Base-by-base conservation (phyloP, 129 eudicot genomes). In the Flaveria ramosissima region DNA sequence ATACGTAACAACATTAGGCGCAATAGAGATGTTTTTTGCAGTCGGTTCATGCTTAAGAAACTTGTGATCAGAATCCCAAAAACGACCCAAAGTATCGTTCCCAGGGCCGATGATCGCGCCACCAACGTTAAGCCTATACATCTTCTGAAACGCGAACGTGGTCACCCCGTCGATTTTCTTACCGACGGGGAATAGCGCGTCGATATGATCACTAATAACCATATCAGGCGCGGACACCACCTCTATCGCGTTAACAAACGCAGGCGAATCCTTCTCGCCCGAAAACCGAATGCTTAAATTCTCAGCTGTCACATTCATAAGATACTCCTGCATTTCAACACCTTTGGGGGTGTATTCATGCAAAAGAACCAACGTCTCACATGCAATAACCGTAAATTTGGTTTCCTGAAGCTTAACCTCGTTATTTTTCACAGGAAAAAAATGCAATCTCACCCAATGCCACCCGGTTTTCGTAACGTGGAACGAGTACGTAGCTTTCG, bases 371-470 rank as follows among this genome's bases (percentile, higher is more conserved):
- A 89, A 73, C 2, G 41, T 15, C 6, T 81, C 84, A 0, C 89
- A 77, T 9, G 57, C 78, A n/a, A 94, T 84, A 15, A 94, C 98
- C n/a, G 78, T 60, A 63, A 94, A 91, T 48, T 81, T 86, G 0
- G 96, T 83, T 21, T 81, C 82, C 16, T 87, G 75, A 11, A 91
- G 65, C 55, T 94, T 87, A 42, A 71, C 83, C 42, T 82, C 93
- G 21, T 77, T 83, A 77, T 56, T 84, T 8, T 77, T 27, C 13
- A 91, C 26, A 1, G 93, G 89, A 19, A 76, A 78, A 73, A 94
- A 94, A 64, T 94, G 96, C 9, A 91, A 83, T 8, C 99, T 82
- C 20, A 91, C 78, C 97, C 97, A 94, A 86, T 91, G 99, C 97
- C 93, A 94, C 4, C 99, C 99, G 6, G 96, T 81, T 12, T 86